Base-by-base conservation (phyloP, 2,329 filamentous ascomycete species). In the Pseudopithomyces chartarum region DNA sequence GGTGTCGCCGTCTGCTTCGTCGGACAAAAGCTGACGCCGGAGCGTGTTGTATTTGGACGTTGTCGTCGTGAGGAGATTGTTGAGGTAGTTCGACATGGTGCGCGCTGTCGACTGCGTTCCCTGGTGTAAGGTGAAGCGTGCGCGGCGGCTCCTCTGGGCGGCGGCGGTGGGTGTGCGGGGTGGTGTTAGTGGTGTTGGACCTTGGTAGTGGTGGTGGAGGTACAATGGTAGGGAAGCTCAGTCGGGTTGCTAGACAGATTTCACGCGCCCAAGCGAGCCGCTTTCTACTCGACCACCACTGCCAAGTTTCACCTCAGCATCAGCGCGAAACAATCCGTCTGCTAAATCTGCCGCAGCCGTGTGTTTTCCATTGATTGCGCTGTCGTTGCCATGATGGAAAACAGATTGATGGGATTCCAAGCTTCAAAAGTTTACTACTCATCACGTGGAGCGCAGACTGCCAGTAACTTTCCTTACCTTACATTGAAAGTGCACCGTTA, bases 51-150 rank as follows among this genome's bases (percentile, higher is more conserved):
- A 85, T 52, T 82, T 81, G 43, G 83, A 80, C 71, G 78, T 85
- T 63, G 74, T 86, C 63, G 76, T 81, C 67, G 76, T 86, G 77
- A 80, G 84, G 74, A 87, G 83, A 72, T 88, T 91, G 69, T 88
- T 90, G 79, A 96, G 90, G 84, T 93, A 96, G 66, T 89, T 90
- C 69, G 90, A 84, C 74, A 76, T 77, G 52, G 40, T 64, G 64
- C 17, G 29, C 23, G 49, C 17, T 38, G 12, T 13, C 22, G 44
- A 13, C 19, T 29, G 38, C 2, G 11, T 36, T 13, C 7, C n/a
- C 23, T 32, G 20, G 47, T 10, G 6, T n/a, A 17, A 17, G 19
- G n/a, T 34, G 44, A 22, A 8, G 22, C 23, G 4, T 42, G 36
- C 29, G 19, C 39, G 40, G 29, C 6, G 13, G 23, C 11, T 17